Percentiles rank a stretch among this genome's conserved stretches.
phyloP scores from a whole-genome alignment of 1,284 basidiomycete species.

The Phaffia rhodozyma region DNA sequence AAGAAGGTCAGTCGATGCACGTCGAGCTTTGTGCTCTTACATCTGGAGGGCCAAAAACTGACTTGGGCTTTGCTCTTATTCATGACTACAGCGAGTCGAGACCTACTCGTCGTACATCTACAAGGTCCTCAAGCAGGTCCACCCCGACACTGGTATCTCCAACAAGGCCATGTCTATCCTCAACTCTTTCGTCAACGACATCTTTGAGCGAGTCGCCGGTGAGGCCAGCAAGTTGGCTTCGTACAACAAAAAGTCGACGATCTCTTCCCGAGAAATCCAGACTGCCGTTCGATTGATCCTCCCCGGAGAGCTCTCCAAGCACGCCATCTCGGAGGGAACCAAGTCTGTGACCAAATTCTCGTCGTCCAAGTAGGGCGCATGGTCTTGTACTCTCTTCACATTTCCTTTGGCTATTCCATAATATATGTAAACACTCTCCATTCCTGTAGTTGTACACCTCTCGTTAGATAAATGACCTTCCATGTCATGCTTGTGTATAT shows the following conservation, averaged over 20 bases:
- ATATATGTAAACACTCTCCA: neutral
- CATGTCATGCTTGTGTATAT: too few relatives aligned
- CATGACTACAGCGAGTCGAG: conserved; percentile 49
- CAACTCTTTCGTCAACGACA: conserved; percentile 86
- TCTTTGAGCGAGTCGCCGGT: conserved; percentile 83
- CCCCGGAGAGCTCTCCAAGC: conserved; percentile 72
- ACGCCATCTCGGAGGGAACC: conserved; percentile 71
- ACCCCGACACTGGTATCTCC: conserved; percentile 82
- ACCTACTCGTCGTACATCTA: conserved; percentile 92
- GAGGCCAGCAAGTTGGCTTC: conserved; percentile 83
- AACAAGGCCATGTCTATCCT: conserved; percentile 95
- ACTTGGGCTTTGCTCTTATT: neutral
- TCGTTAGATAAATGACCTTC: neutral
- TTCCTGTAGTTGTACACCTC: neutral
- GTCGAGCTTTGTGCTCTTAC: too few relatives aligned
- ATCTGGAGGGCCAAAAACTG: too few relatives aligned
- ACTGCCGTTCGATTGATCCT: conserved; percentile 83
- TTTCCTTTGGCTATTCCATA: neutral
- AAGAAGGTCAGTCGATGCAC: conserved; percentile 48
- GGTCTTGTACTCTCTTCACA: neutral
- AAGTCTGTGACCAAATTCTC: conserved; percentile 43
- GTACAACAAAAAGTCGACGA: conserved; percentile 89
- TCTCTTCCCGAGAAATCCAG: conserved; percentile 87
- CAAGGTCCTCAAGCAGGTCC: conserved; percentile 58
- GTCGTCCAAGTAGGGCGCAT: conserved; percentile 25